Percentiles rank a stretch among this genome's conserved stretches.
These are phyloP conservation scores for Globisporangium abappressorium DNA, from an alignment of 352 stramenopile genomes.

Conservation along the genomic window DNA sequence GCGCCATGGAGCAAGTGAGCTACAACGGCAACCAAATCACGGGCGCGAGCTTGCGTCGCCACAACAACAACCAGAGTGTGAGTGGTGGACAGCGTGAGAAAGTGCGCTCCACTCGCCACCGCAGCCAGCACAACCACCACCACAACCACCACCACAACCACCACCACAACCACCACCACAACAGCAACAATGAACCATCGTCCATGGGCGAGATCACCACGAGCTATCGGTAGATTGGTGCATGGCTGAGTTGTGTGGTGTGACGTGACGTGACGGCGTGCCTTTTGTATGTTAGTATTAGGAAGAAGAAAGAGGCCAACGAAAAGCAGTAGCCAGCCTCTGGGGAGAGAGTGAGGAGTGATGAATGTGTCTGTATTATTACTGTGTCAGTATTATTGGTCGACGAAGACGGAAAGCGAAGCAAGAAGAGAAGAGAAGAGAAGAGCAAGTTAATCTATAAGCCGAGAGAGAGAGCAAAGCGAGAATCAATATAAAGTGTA, in stretches of 20 bases:
- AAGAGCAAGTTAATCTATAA: slow-evolving; percentile 6
- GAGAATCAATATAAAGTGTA: slow-evolving; percentile 1
- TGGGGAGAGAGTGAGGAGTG: background rate
- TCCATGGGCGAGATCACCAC: slow-evolving; percentile 1
- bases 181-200: background rate
- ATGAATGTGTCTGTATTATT: slow-evolving; percentile 8
- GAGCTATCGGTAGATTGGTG: slow-evolving; percentile 4
- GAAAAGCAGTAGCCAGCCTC: background rate
- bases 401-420: background rate
- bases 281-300: background rate
- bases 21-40: slow-evolving; percentile 8
- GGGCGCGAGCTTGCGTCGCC: slow-evolving; percentile 5
- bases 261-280: background rate
- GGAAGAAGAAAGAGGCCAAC: background rate
- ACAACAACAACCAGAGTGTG: slow-evolving; percentile 4
- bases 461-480: background rate
- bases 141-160: background rate
- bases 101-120: background rate
- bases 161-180: background rate
- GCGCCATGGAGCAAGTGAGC: slow-evolving; percentile 5
- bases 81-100: background rate
- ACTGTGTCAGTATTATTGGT: background rate
- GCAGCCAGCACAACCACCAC: background rate
- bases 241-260: background rate
- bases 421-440: background rate